These are phyloP conservation scores for Blastomyces percursus DNA, from an alignment of 2,329 filamentous ascomycete genomes.

Conservation along the genomic window DNA sequence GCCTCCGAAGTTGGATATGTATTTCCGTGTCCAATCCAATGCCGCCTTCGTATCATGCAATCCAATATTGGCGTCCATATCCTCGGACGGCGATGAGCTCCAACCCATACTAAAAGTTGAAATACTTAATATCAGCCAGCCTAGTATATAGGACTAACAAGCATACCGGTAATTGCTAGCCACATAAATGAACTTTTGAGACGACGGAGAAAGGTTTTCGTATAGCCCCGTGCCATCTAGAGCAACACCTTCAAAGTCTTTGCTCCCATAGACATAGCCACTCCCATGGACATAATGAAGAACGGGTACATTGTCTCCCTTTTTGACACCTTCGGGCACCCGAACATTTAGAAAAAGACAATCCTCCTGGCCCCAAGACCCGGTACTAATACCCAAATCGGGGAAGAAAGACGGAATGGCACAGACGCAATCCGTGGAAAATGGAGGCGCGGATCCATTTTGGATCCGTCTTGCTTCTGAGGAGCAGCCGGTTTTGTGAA, in stretches of 20 bases:
- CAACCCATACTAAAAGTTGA: slow-evolving; percentile 6
- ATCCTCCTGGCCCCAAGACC: slow-evolving; percentile 10
- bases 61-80: slow-evolving; percentile 10
- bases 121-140: not conserved
- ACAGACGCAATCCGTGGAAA: slow-evolving; percentile 7
- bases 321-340: slow-evolving; percentile 8
- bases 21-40: slow-evolving; percentile 8
- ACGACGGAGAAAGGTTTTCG: not conserved
- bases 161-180: slow-evolving; percentile 11
- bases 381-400: slow-evolving; percentile 7
- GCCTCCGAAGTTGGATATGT: slow-evolving; percentile 11
- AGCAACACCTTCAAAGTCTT: slow-evolving; percentile 1
- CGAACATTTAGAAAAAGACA: slow-evolving; percentile 11
- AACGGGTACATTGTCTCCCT: slow-evolving; percentile 8
- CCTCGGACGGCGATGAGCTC: slow-evolving; percentile 4
- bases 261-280: slow-evolving; percentile 7
- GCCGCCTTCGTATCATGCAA: slow-evolving; percentile 9
- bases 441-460: slow-evolving; percentile 1
- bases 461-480: slow-evolving; percentile 1
- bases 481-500: slow-evolving; percentile 6
- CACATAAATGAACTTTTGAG: slow-evolving; percentile 10
- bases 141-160: not conserved
- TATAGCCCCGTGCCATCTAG: slow-evolving; percentile 7
- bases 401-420: not conserved
- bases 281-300: slow-evolving; percentile 12